A percentile compares a stretch with the other conserved stretches of the same genome.
Conservation (phyloP, 2,329 filamentous ascomycete species). For the Fusarium sp. region DNA sequence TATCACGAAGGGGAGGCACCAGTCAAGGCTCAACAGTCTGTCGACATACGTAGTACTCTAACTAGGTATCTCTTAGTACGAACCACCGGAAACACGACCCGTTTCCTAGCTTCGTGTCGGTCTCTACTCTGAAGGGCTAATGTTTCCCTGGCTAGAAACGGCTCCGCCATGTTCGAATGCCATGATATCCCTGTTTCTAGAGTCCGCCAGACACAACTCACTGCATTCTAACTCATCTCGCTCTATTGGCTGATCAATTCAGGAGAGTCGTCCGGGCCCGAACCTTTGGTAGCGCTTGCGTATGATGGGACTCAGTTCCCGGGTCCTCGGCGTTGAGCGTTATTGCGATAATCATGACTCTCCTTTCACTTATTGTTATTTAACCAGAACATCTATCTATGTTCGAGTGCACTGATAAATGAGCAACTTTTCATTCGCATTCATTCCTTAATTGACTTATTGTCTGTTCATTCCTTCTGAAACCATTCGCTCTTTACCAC, state of each 20-base stretch:
- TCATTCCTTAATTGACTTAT: constrained; percentile 18
- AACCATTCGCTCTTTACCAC: constrained; percentile 15
- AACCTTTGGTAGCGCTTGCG: background rate
- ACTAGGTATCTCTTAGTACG: background rate
- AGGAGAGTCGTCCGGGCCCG: background rate
- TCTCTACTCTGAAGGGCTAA: background rate
- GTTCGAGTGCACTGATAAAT: constrained; percentile 29
- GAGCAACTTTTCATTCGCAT: constrained; percentile 25
- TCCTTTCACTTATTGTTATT: background rate
- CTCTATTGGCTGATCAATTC: constrained; percentile 20
- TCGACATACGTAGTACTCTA: constrained; percentile 3
- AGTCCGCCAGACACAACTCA: constrained; percentile 1
- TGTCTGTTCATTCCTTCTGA: constrained; percentile 1
- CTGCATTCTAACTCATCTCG: constrained; percentile 27
- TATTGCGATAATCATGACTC: background rate
- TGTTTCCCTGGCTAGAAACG: too few relatives aligned
- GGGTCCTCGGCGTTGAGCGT: background rate
- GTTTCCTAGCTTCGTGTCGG: background rate
- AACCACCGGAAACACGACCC: background rate
- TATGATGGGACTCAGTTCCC: background rate
- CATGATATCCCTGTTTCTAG: background rate
- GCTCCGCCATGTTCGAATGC: background rate
- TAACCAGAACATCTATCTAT: constrained; percentile 12
- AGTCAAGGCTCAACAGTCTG: background rate
- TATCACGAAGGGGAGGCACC: background rate